Base-by-base conservation (phyloP, 257 asterid genomes). In the Ehretia macrophylla region DNA sequence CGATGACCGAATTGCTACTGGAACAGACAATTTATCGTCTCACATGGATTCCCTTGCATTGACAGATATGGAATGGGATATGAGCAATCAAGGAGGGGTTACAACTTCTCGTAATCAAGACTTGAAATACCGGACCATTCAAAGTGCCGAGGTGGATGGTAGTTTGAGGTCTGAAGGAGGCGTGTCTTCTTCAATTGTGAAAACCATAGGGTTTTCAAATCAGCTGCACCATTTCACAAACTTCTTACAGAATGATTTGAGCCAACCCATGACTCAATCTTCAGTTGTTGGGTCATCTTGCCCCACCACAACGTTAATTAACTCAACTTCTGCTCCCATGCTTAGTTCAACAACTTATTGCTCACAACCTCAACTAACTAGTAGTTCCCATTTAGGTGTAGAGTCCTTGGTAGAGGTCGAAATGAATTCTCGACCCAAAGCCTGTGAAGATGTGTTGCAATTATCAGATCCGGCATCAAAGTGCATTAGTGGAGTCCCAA, bases 201-300 rank as follows among this genome's bases (percentile, higher is more conserved):
- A 68, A 73, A 67, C 69, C 56, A 23, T 49, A 58, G 83, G 82
- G 52, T 72, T 68, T 57, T 82, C 79, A 49, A 92, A 81, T 67
- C 87, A 83, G 62, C 75, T 63, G 61, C 77, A 81, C 46, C 84
- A 81, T 65, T 81, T 82, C 64, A 80, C 76, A 18, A 78, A 70
- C 71, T 88, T 92, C 53, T 70, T 84, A 64, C 94, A 73, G 69
- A 81, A 72, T 70, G 95, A 86, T 66, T 62, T 74, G 66, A 79
- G 80, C 67, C 83, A 83, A 64, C 89, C 86, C 56, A 77, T 86
- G 78, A 89, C 95, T 62, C 96, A 84, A 72, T 80, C 96, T 56
- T 79, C 35, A 27, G 35, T 27, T 27, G 35, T 27, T 27, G 35
- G 35, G 4, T 27, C 86, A 55, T 78, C 91, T 61, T 88, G 95